Evolutionary conservation across 2,329 filamentous ascomycete genomes (phyloP), one percentile per base, ranked within the genome.

Genomic region (Incumbomyces delicatus): DNA sequence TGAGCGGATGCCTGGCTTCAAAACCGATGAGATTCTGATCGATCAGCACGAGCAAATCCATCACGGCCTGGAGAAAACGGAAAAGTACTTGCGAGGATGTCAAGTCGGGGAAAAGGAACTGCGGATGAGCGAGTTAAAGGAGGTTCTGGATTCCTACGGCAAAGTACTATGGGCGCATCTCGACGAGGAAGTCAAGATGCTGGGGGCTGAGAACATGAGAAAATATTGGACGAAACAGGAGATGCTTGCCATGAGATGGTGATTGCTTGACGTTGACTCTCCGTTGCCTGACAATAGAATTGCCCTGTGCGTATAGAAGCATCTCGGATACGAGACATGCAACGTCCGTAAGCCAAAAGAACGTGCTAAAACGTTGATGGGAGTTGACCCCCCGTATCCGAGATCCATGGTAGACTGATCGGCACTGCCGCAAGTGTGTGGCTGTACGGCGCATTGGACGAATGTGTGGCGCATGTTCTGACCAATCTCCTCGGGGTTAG

Each of bases 161-260:
- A 70, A 72, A 8, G 85, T 94, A 52, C 63, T 95, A 41, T 90
- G 87, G 85, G 70, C 69, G 59, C 88, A 95, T 72, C 67, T 95
- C 50, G 85, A 92, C 58, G 81, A 89, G 57, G 88, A 95, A 72
- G 87, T 95, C 6, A 69, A 73, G 63, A 77, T 84, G 54, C 64
- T 95, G 29, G 78, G 82, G 2, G 87, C 87, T 37, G 85, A 92
- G 63, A 94, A 90, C 62, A 94, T 95, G 88, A 74, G 86, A 56
- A 78, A 73, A 64, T 88, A 85, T 64, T 95, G 86, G 85, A 83
- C 73, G 0, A 56, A 80, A 50, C 78, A 85, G 39, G 88, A 95
- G 72, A 81, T 95, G 64, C 70, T 66, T 62, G 66, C 68, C 43
- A 73, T 92, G 67, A 80, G 77, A 1, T 86, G 52, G 52, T 56